phyloP scores from a whole-genome alignment of 2,329 filamentous ascomycete genomes.

The Ambrosiella beaveri region DNA sequence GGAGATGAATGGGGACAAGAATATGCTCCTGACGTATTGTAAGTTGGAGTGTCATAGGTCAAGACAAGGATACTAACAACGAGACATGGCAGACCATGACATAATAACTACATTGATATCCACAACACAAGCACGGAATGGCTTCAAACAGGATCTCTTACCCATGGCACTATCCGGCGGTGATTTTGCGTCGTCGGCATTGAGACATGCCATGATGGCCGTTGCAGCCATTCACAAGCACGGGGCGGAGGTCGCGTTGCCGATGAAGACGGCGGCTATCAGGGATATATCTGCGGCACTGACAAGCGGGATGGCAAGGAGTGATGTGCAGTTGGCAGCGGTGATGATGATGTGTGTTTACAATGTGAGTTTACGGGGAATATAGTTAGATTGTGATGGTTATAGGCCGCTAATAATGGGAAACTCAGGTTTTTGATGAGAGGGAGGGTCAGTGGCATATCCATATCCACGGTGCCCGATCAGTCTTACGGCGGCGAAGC shows the following conservation, averaged over 20 bases:
- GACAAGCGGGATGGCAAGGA: conserved; percentile 17
- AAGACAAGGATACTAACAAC: not conserved
- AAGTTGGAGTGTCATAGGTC: not conserved
- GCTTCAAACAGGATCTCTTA: conserved; percentile 28
- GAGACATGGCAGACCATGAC: conserved; percentile 20
- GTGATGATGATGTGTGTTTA: conserved; percentile 35
- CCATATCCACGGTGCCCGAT: conserved; percentile 27
- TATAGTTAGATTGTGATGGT: conserved; percentile 11
- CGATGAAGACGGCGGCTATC: conserved; percentile 26
- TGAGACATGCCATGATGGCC: conserved; percentile 28
- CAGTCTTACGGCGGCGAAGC: conserved; percentile 19
- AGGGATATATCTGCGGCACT: conserved; percentile 24
- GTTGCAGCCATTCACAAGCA: conserved; percentile 26
- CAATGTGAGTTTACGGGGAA: conserved; percentile 22
- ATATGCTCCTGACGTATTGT: conserved; percentile 4
- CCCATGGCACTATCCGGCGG: conserved; percentile 26
- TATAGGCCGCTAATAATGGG: not conserved
- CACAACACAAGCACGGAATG: conserved; percentile 28
- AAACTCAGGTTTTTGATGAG: conserved; percentile 28
- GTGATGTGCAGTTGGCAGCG: conserved; percentile 26
- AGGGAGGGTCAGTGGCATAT: conserved; percentile 28
- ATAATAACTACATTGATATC: conserved; percentile 29
- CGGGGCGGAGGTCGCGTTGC: conserved; percentile 23
- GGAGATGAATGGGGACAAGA: not conserved
- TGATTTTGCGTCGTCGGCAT: conserved; percentile 21